Evolutionary conservation across 2,329 filamentous ascomycete genomes (phyloP), one percentile per base, ranked within the genome.

Genomic region (Ophiocordyceps sinensis): DNA sequence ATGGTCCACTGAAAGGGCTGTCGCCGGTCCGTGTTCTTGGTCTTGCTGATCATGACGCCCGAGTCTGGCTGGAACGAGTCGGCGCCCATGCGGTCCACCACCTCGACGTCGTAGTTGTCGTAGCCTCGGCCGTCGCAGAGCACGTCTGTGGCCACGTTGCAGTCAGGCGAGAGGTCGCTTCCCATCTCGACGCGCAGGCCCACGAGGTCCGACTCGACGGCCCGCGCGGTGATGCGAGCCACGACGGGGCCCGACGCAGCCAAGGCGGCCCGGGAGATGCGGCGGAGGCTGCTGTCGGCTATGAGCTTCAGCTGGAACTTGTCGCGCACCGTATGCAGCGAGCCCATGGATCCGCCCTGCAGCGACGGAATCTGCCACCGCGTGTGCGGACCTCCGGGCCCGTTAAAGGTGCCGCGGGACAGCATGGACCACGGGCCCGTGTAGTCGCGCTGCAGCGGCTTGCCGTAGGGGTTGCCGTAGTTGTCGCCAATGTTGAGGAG

Each of bases 401-500:
- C 70, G 42, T 71, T 70, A 56, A 73, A 73, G 3, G 61, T 65
- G 4, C 70, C 70, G 1, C 69, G 56, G 19, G 63, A 65, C 45
- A 74, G 58, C 70, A 74, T 74, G 6, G 63, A 67, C 57, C 64
- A 74, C 0, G 69, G 68, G 0, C 70, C 70, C 0, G 68, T 69
- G 49, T 68, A 73, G 0, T 64, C 53, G 19, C 70, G 64, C 3
- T 65, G 61, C 35, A 62, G 50, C 1, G 68, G 68, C 1, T 55
- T 47, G 3, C 63, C 57, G 46, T 66, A 73, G 0, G 70, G 70
- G 41, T 73, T 73, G 47, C 73, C 73, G 49, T 74, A 73, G 49
- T 74, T 74, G 48, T 73, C 70, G 9, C 66, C 65, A 19, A 73
- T 72, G 13, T 63, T 61, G 1, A 73, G 59, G 31, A 74, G 51